Percentiles rank a stretch among this genome's conserved stretches.
These are phyloP conservation scores for Hexamita inflata DNA, from an alignment of 208 protist species.

Conservation along the genomic window DNA sequence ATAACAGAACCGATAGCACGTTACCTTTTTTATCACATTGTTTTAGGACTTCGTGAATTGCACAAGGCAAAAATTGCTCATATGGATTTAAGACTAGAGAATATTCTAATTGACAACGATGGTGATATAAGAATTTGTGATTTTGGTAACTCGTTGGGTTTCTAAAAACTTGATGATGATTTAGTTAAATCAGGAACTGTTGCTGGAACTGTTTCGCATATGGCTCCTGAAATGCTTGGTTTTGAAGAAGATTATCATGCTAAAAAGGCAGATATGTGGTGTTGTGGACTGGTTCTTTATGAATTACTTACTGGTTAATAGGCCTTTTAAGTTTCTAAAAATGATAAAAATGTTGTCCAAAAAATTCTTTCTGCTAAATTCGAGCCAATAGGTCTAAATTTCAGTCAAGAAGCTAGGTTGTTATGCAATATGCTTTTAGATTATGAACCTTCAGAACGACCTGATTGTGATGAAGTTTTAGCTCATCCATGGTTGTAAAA, in stretches of 20 bases:
- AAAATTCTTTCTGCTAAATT: background rate
- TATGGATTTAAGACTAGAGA: conserved; percentile 4
- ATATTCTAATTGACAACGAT: conserved; percentile 9
- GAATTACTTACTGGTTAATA: conserved; percentile 5
- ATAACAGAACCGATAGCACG: conserved; percentile 25
- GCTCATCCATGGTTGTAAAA: background rate
- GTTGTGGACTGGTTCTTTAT: conserved; percentile 23
- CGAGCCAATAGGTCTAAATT: background rate
- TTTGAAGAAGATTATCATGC: background rate
- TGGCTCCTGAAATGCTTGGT: conserved; percentile 16
- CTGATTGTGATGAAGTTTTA: background rate
- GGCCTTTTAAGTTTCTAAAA: background rate
- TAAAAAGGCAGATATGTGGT: conserved; percentile 18
- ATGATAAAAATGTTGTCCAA: background rate
- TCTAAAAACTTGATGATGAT: background rate
- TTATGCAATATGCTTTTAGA: background rate
- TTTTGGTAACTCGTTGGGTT: conserved; percentile 13
- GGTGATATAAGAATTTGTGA: conserved; percentile 14
- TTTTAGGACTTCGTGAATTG: background rate
- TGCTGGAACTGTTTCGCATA: conserved; percentile 5
- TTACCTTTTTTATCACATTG: conserved; percentile 9
- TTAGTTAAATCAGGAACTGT: background rate
- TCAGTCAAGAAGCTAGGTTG: background rate
- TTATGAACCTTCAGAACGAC: background rate
- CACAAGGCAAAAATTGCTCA: conserved; percentile 1